phyloP scores from a whole-genome alignment of 1,139 yeast genomes.

The Eremothecium sinecaudum region DNA sequence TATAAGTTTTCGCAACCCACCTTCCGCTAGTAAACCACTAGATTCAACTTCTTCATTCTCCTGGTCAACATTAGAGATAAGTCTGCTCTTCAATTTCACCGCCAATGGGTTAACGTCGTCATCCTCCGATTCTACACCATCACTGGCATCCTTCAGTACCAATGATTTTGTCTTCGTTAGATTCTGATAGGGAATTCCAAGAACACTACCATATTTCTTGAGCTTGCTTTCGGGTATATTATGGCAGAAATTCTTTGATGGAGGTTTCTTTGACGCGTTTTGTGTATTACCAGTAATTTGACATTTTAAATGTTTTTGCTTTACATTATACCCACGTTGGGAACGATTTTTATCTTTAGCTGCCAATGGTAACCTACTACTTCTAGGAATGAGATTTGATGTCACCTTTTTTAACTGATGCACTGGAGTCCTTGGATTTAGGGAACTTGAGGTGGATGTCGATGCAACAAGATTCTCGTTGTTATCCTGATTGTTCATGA shows the following conservation, averaged over 20 bases:
- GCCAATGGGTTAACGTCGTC: conserved; percentile 19
- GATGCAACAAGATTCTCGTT: conserved; percentile 19
- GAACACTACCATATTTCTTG: conserved; percentile 30
- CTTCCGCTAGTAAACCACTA: conserved; percentile 12
- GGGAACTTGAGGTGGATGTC: conserved; percentile 5
- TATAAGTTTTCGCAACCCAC: conserved; percentile 15
- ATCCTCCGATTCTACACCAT: conserved; percentile 17
- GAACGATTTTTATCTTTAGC: conserved; percentile 26
- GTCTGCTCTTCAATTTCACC: conserved; percentile 14
- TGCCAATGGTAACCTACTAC: conserved; percentile 24
- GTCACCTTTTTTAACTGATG: conserved; percentile 20
- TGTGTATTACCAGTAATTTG: conserved; percentile 14
- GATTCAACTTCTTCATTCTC: conserved; percentile 10
- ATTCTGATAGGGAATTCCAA: conserved; percentile 13
- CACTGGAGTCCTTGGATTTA: conserved; percentile 20
- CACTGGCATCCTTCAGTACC: conserved; percentile 25
- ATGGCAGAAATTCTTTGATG: conserved; percentile 7
- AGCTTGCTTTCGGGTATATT: conserved; percentile 18
- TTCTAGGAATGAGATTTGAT: conserved; percentile 11
- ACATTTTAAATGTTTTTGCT: conserved; percentile 12
- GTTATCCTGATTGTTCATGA: conserved; percentile 10
- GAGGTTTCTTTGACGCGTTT: conserved; percentile 13
- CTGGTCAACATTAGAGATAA: conserved; percentile 9
- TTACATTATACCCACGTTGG: conserved; percentile 4
- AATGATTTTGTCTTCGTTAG: conserved; percentile 22